phyloP scores from a whole-genome alignment of 108 stramenopile genomes.

The Pseudonitzschia pungens region DNA sequence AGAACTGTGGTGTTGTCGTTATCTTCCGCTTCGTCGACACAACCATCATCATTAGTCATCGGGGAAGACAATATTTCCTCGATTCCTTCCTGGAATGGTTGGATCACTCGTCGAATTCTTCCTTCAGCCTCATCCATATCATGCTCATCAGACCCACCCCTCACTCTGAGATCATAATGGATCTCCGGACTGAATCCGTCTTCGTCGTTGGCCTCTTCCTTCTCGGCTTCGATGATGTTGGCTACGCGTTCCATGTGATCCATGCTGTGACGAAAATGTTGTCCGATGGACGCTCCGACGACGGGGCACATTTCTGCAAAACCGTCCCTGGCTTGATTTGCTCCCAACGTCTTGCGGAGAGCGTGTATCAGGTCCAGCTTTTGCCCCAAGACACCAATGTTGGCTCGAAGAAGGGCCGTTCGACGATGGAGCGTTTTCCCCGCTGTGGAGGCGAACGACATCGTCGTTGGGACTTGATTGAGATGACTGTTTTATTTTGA shows the following conservation, averaged over 20 bases:
- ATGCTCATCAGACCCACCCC: conserved; percentile 71
- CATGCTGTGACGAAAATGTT: conserved; percentile 91
- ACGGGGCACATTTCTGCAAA: conserved; percentile 64
- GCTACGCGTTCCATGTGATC: conserved; percentile 82
- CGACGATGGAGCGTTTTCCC: background rate
- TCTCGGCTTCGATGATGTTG: conserved; percentile 25
- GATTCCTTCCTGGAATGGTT: conserved; percentile 30
- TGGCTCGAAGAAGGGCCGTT: conserved; percentile 30
- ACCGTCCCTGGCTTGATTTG: conserved; percentile 36
- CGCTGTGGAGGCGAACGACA: background rate
- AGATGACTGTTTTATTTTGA: background rate
- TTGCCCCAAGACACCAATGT: conserved; percentile 68
- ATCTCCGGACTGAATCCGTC: conserved; percentile 20
- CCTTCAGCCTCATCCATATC: conserved; percentile 62
- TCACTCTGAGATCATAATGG: conserved; percentile 74
- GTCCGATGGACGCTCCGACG: conserved; percentile 80
- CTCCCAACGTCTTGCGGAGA: conserved; percentile 50
- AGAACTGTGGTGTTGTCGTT: conserved; percentile 30
- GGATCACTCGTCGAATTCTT: conserved; percentile 48
- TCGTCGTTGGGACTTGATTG: background rate
- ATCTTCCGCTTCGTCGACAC: background rate
- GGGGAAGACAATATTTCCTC: background rate
- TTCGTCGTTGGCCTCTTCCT: background rate
- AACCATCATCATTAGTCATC: background rate
- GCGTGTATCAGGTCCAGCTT: conserved; percentile 66